A percentile compares a stretch with the other conserved stretches of the same genome.
These are phyloP conservation scores for Lenzites betulinus DNA, from an alignment of 768 basidiomycete genomes.

Conservation along the genomic window DNA sequence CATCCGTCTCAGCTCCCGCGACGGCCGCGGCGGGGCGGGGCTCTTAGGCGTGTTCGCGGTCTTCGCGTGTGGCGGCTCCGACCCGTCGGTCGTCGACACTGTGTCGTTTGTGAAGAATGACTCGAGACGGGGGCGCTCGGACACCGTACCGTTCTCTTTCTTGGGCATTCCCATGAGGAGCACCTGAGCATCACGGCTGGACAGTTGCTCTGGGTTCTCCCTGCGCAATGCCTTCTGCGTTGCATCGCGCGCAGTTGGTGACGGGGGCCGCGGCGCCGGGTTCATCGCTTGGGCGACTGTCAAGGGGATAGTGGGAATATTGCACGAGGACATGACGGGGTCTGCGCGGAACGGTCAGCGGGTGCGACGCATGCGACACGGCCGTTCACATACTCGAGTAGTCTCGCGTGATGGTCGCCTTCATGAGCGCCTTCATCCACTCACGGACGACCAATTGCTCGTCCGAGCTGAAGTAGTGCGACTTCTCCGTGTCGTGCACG, in stretches of 20 bases:
- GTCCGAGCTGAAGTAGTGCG: conserved; percentile 90
- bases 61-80: conserved; percentile 24
- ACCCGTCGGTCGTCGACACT: conserved; percentile 35
- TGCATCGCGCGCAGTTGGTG: conserved; percentile 83
- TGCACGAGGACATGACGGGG: conserved; percentile 94
- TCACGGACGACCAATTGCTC: conserved; percentile 85
- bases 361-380: not conserved
- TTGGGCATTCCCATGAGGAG: conserved; percentile 60
- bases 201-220: conserved; percentile 83
- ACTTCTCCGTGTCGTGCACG: conserved; percentile 83
- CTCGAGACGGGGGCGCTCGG: conserved; percentile 52
- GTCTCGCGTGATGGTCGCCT: conserved; percentile 94
- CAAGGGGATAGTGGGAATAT: conserved; percentile 94
- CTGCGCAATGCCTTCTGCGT: conserved; percentile 85
- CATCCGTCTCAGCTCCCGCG: conserved; percentile 59
- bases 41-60: conserved; percentile 26
- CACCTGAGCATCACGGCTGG: conserved; percentile 75
- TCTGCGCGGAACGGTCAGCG: conserved; percentile 47
- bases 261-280: conserved; percentile 92
- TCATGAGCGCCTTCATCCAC: conserved; percentile 99
- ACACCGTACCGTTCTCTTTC: conserved; percentile 36
- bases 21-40: conserved; percentile 62
- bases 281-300: conserved; percentile 96
- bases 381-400: conserved; percentile 67
- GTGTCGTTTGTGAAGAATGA: conserved; percentile 56